A percentile compares a stretch with the other conserved stretches of the same genome.
phyloP scores from a whole-genome alignment of 306 rosid genomes.

The Sicyos baderoa region DNA sequence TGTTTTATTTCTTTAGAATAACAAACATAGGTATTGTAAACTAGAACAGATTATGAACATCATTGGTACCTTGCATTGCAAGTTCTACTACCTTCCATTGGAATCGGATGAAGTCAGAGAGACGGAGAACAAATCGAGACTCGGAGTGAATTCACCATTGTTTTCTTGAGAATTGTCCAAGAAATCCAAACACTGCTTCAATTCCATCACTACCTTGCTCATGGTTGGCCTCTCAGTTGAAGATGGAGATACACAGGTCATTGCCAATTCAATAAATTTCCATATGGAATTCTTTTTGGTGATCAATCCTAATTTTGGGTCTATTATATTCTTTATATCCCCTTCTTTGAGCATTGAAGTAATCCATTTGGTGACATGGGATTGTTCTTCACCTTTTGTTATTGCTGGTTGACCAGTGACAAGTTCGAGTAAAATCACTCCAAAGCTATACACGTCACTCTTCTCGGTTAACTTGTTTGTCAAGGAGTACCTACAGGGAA shows the following conservation, averaged over 20 bases:
- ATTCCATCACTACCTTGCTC: slow-evolving; percentile 33
- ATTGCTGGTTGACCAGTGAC: slow-evolving; percentile 35
- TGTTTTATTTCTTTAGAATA: background rate
- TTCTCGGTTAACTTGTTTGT: slow-evolving; percentile 39
- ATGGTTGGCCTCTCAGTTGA: slow-evolving; percentile 40
- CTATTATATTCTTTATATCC: slow-evolving; percentile 30
- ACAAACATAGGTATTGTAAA: background rate
- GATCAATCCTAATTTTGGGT: slow-evolving; percentile 31
- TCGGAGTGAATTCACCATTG: background rate
- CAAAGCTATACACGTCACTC: slow-evolving; percentile 53
- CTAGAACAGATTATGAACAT: background rate
- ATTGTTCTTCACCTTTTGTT: slow-evolving; percentile 13
- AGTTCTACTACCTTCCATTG: background rate
- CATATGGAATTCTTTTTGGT: slow-evolving; percentile 26
- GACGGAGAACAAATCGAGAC: background rate
- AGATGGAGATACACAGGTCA: slow-evolving; percentile 31
- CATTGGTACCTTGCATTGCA: background rate
- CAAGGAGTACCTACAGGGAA: slow-evolving; percentile 26
- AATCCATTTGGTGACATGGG: slow-evolving; percentile 37
- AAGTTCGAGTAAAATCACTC: slow-evolving; percentile 42
- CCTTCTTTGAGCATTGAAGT: slow-evolving; percentile 28
- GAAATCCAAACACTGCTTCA: slow-evolving; percentile 35
- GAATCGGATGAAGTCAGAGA: background rate
- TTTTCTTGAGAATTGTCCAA: background rate
- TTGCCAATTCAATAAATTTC: slow-evolving; percentile 42